These are phyloP conservation scores for Chaetomium sp. DNA, from an alignment of 2,329 filamentous ascomycete species.

Conservation along the genomic window DNA sequence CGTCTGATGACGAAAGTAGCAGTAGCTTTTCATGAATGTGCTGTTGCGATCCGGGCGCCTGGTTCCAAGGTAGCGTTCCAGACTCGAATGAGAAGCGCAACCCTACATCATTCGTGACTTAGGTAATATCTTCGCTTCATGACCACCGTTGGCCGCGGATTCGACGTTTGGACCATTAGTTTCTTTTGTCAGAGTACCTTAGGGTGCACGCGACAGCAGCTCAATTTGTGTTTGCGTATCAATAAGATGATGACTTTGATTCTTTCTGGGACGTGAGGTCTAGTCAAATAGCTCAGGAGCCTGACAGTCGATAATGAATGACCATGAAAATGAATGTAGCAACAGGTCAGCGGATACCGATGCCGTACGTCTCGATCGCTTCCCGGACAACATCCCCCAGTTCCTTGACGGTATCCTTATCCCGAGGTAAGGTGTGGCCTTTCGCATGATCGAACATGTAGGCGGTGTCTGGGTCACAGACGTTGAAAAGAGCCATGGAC, in stretches of 20 bases:
- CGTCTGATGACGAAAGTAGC: background rate
- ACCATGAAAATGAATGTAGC: background rate
- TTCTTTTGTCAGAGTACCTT: background rate
- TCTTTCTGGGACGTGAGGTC: background rate
- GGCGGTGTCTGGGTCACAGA: conserved; percentile 61
- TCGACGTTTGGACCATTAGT: background rate
- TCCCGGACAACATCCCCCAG: conserved; percentile 49
- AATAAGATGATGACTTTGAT: background rate
- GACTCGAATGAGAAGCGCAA: background rate
- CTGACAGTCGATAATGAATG: background rate
- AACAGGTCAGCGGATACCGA: conserved; percentile 24
- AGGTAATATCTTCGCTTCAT: background rate
- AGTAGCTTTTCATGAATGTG: background rate
- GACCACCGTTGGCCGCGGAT: background rate
- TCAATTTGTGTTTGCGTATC: background rate
- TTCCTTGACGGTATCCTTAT: conserved; percentile 52
- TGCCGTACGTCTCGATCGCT: conserved; percentile 33
- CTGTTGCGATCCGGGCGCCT: background rate
- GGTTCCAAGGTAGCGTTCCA: background rate
- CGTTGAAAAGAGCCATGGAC: conserved; percentile 62
- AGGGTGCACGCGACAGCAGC: background rate
- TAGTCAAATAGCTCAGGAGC: background rate
- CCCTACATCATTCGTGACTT: background rate
- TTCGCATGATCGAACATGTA: conserved; percentile 67
- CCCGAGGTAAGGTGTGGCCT: conserved; percentile 63